Conservation (phyloP, 164 flowering plant species). For the Vitis rupestris region DNA sequence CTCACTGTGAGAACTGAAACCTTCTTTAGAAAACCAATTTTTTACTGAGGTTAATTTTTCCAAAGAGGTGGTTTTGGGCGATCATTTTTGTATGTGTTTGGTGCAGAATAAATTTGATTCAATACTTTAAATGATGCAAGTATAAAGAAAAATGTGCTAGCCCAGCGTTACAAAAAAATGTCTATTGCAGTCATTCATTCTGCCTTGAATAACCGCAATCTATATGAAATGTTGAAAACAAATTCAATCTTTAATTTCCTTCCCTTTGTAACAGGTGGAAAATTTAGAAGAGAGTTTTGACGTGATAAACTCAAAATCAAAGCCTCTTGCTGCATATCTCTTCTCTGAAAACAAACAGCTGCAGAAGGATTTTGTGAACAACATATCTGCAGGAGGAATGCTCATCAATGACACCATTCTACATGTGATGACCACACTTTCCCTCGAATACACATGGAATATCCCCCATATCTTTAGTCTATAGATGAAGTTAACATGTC, state of each 20-base stretch:
- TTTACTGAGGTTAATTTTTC: background rate
- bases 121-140: background rate
- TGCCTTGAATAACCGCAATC: no score
- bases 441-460: background rate
- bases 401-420: conserved; percentile 60
- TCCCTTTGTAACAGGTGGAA: conserved; percentile 49
- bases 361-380: conserved; percentile 48
- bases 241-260: background rate
- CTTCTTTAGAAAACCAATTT: background rate
- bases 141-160: background rate
- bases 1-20: conserved; percentile 45
- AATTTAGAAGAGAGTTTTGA: conserved; percentile 61
- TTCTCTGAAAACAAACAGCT: conserved; percentile 64
- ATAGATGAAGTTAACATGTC: no score
- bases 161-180: background rate
- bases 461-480: no score
- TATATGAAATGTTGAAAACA: no score
- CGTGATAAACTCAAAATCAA: conserved; percentile 53
- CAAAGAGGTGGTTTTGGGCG: background rate
- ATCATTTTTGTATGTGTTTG: background rate
- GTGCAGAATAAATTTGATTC: background rate
- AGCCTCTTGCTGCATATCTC: conserved; percentile 86
- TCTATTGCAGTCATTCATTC: no score
- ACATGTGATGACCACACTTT: conserved; percentile 45
- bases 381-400: conserved; percentile 72